A percentile compares a stretch with the other conserved stretches of the same genome.
These are phyloP conservation scores for Heracleum sosnowskyi DNA, from an alignment of 129 eudicot species.

Conservation along the genomic window DNA sequence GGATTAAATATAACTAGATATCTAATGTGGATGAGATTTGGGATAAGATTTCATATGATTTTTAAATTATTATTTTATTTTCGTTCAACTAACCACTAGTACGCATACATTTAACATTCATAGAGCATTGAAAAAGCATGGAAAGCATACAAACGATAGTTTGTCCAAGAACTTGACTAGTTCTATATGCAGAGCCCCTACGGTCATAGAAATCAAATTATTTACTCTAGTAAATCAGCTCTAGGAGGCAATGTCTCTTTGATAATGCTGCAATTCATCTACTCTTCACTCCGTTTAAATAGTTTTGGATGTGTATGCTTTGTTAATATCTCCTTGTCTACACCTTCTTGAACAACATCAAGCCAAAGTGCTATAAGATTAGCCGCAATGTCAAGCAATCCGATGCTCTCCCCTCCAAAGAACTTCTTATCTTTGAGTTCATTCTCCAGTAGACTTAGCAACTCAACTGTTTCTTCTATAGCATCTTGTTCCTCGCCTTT, in stretches of 20 bases:
- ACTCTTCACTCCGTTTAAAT: slow-evolving; percentile 10
- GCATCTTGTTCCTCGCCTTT: slow-evolving; percentile 18
- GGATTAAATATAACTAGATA: no score
- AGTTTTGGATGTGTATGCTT: slow-evolving; percentile 11
- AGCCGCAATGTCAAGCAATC: slow-evolving; percentile 4
- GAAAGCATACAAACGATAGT: not conserved
- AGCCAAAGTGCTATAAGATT: slow-evolving; percentile 18
- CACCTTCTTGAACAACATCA: slow-evolving; percentile 8
- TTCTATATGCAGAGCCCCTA: not conserved
- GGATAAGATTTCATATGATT: no score
- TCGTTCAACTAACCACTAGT: no score
- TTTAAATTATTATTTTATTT: no score
- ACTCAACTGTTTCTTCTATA: slow-evolving; percentile 15
- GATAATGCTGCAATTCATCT: slow-evolving; percentile 8
- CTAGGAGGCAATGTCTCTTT: slow-evolving; percentile 18
- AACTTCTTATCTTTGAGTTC: not conserved
- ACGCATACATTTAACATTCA: no score
- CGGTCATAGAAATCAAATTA: not conserved
- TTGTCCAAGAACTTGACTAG: not conserved
- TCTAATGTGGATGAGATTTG: no score
- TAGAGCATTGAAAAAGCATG: no score
- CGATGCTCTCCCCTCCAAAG: slow-evolving; percentile 2
- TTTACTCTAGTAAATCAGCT: not conserved
- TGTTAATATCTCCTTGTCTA: slow-evolving; percentile 1
- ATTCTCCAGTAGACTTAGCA: not conserved